phyloP scores from a whole-genome alignment of 78 protist genomes.

The Dictyostelium citrinum region DNA sequence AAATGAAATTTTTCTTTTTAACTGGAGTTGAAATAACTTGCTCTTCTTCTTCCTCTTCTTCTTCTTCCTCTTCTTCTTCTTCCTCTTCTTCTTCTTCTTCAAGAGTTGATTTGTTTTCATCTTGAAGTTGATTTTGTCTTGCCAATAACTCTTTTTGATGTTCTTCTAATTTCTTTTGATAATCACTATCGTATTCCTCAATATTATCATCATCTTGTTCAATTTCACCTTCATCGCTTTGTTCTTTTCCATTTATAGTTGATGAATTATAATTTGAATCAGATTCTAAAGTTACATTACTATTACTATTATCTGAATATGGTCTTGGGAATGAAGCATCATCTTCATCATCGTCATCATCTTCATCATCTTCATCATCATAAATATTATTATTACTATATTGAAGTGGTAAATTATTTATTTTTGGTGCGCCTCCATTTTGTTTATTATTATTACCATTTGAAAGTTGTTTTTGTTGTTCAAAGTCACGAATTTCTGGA shows the following conservation, averaged over 20 bases:
- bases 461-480: neutral
- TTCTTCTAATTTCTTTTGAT: neutral
- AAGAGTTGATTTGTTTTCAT: neutral
- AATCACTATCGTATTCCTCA: neutral
- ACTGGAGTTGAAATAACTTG: neutral
- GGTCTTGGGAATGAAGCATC: constrained; percentile 27
- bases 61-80: constrained; percentile 40
- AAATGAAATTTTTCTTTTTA: constrained; percentile 58
- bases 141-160: neutral
- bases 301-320: neutral
- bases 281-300: neutral
- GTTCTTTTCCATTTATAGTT: neutral
- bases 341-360: neutral
- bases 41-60: neutral
- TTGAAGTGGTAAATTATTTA: neutral
- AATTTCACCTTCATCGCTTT: constrained; percentile 24
- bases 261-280: neutral
- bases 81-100: constrained; percentile 31
- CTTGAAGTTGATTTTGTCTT: neutral
- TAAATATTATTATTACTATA: neutral
- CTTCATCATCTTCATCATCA: neutral
- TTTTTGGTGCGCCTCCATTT: neutral
- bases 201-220: neutral
- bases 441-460: neutral
- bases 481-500: constrained; percentile 24